Base-by-base conservation (phyloP, 352 stramenopile species). In the Phytophthora niederhauseri region DNA sequence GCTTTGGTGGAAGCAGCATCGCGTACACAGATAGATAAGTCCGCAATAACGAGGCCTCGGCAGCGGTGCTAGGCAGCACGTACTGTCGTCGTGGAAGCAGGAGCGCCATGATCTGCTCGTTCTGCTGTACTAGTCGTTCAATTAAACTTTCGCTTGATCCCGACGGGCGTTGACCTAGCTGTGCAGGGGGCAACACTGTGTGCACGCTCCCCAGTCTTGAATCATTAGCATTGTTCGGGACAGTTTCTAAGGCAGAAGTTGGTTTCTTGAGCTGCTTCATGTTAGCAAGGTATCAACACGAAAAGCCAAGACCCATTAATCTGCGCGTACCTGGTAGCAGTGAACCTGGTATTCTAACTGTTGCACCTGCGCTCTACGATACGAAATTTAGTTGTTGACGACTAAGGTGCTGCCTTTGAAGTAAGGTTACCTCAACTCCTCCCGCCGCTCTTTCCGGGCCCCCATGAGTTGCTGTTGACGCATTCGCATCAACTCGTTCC, bases 301-400 rank as follows among this genome's bases (percentile, higher is more conserved):
- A 45, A 45, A 45, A 45, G 4, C 9, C 9, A 45, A 45, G 36
- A 45, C 4, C 36, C 14, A 17, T 49, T 49, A 7, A 24, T 22
- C 41, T 22, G 41, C 15, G 4, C n/a, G 41, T n/a, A 83, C 75
- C 73, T 85, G 75, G 6, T 80, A 73, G 6, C 61, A 49, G 0
- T 46, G 34, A 52, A 81, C 38, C 26, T 80, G 75, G 6, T 53
- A 28, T 56, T 85, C 75, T 28, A 85, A 73, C 7, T 61, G 63
- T 19, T 74, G 60, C 12, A 82, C 20, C 43, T 83, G 72, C 34
- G 57, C 50, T 45, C 77, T 83, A 48, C 3, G 30, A 34, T 34
- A 34, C 30, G 7, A 8, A 34, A 26, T 26, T 26, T 7, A 34
- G 30, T 34, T 34, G 30, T 34, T 34, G 3, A 34, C 11, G 30